Conservation (phyloP, 75 land plant genomes). For the Sequoia sempervirens region DNA sequence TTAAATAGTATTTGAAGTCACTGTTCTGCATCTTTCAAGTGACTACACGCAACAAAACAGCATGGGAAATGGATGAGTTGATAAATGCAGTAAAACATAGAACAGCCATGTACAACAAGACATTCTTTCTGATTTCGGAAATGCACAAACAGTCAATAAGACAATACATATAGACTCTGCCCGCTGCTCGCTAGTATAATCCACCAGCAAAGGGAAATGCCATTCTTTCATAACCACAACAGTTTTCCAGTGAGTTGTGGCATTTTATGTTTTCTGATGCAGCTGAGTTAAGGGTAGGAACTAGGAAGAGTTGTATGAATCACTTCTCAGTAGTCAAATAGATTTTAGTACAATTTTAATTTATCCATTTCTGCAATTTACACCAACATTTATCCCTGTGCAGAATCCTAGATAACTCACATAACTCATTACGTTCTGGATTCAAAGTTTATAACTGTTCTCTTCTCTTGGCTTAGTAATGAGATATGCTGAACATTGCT, state of each 20-base stretch:
- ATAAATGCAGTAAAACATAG: not conserved
- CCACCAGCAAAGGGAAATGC: not conserved
- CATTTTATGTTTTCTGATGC: not conserved
- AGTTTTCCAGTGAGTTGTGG: not conserved
- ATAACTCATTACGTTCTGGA: not conserved
- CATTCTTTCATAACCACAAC: not conserved
- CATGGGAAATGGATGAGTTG: too few relatives aligned
- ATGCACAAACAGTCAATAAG: not conserved
- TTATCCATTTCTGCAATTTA: not conserved
- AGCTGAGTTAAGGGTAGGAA: not conserved
- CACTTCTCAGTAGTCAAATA: not conserved
- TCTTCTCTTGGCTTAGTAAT: not conserved
- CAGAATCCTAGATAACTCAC: not conserved
- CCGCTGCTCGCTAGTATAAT: not conserved
- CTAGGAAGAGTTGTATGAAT: not conserved
- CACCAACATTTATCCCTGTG: not conserved
- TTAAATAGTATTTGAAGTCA: not conserved
- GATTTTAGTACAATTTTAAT: not conserved
- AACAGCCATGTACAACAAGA: not conserved
- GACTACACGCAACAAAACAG: not conserved
- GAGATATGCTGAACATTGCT: not conserved
- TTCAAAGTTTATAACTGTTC: not conserved
- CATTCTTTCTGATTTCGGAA: not conserved
- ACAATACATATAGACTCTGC: not conserved
- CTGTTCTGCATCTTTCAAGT: too few relatives aligned